These are phyloP conservation scores for Chlorencoelia australis DNA, from an alignment of 2,329 filamentous ascomycete species.

Conservation along the genomic window DNA sequence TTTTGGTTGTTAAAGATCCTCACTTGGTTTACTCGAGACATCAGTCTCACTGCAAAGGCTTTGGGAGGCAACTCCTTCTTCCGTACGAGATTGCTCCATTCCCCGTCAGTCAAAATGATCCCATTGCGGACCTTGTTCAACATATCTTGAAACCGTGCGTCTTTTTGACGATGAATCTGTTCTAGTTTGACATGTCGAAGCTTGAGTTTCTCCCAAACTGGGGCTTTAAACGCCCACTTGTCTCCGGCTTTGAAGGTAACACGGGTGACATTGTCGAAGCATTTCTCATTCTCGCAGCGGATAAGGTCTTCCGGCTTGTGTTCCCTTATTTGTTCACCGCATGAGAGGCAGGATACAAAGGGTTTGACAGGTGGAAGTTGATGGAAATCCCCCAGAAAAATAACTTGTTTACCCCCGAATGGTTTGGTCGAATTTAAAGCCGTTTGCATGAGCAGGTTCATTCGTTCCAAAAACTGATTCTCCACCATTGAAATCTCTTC, in stretches of 20 bases:
- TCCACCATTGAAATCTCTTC: conserved; percentile 26
- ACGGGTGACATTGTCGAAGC: background rate
- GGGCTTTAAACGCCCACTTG: conserved; percentile 23
- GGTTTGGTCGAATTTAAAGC: conserved; percentile 7
- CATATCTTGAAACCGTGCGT: conserved; percentile 17
- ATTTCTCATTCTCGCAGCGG: conserved; percentile 7
- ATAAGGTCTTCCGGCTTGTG: background rate
- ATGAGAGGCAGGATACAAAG: conserved; percentile 18
- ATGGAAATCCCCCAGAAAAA: conserved; percentile 23
- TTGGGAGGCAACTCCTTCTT: conserved; percentile 9
- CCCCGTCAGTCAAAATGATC: conserved; percentile 6
- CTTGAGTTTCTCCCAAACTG: conserved; percentile 17
- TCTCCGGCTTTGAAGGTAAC: conserved; percentile 9
- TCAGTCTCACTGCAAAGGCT: conserved; percentile 16
- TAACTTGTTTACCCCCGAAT: conserved; percentile 23
- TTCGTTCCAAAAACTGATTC: conserved; percentile 19
- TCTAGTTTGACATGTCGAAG: conserved; percentile 18
- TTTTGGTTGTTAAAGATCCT: conserved; percentile 13
- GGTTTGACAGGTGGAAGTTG: conserved; percentile 24
- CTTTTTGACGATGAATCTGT: conserved; percentile 24
- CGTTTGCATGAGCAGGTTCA: conserved; percentile 16
- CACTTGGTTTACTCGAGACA: conserved; percentile 16
- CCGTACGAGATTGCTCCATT: conserved; percentile 17
- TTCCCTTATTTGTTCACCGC: conserved; percentile 12
- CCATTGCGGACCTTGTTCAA: conserved; percentile 23